These are phyloP conservation scores for Microbotryum scabiosae DNA, from an alignment of 1,284 basidiomycete species.

Conservation along the genomic window DNA sequence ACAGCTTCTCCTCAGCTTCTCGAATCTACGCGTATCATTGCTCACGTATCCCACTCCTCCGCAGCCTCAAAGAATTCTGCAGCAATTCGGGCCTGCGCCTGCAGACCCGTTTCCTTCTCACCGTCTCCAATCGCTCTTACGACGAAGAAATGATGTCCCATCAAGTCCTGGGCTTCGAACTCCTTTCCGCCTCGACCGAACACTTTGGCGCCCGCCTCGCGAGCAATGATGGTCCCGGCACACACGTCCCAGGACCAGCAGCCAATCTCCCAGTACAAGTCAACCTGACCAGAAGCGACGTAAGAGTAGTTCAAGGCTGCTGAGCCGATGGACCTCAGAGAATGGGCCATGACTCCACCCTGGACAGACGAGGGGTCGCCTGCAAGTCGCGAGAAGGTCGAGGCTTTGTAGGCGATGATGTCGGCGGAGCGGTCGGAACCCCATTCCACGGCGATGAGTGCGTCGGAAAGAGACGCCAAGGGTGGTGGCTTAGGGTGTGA, in stretches of 20 bases:
- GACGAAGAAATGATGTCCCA: constrained; percentile 35
- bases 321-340: constrained; percentile 64
- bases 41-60: constrained; percentile 53
- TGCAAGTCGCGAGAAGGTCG: constrained; percentile 65
- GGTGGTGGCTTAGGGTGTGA: constrained; percentile 56
- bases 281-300: constrained; percentile 66
- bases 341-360: constrained; percentile 79
- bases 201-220: constrained; percentile 75
- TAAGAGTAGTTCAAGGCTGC: constrained; percentile 74
- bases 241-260: constrained; percentile 55
- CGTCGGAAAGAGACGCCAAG: constrained; percentile 65
- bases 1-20: neutral
- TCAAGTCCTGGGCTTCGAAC: constrained; percentile 29
- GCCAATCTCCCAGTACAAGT: constrained; percentile 86
- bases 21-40: constrained; percentile 11
- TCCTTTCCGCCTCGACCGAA: constrained; percentile 44
- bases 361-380: constrained; percentile 58
- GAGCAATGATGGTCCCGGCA: constrained; percentile 84
- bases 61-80: constrained; percentile 75
- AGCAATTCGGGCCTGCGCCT: constrained; percentile 70
- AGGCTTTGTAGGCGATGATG: constrained; percentile 56
- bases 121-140: constrained; percentile 31
- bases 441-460: constrained; percentile 83
- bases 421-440: constrained; percentile 64
- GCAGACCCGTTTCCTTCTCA: constrained; percentile 51